These are phyloP conservation scores for Azolla pinnata DNA, from an alignment of 75 land plant species.

Conservation along the genomic window DNA sequence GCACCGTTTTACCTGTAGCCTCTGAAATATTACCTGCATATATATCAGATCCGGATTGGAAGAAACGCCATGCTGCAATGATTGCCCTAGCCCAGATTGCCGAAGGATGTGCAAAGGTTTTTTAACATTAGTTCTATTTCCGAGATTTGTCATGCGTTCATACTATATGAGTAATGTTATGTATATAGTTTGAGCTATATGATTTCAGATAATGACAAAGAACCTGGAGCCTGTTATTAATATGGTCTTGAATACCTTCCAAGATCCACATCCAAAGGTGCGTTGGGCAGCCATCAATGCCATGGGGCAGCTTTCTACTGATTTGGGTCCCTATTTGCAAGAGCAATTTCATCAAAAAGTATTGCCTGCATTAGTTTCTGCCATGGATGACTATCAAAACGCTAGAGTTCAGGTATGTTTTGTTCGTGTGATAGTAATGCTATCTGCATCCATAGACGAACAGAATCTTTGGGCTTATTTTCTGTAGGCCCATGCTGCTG, in stretches of 20 bases:
- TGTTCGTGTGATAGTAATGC: too few relatives aligned
- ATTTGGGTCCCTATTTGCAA: slow-evolving; percentile 92
- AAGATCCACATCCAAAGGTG: slow-evolving; percentile 28
- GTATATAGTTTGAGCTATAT: background rate
- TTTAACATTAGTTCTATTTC: too few relatives aligned
- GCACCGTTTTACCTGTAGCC: slow-evolving; percentile 21
- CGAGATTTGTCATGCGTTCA: too few relatives aligned
- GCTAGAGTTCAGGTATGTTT: slow-evolving; percentile 71
- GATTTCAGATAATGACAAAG: slow-evolving; percentile 21
- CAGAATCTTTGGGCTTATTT: background rate
- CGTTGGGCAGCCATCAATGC: slow-evolving; percentile 31
- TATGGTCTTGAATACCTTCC: slow-evolving; percentile 30
- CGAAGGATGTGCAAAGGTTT: slow-evolving; percentile 29
- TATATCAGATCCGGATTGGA: slow-evolving; percentile 27
- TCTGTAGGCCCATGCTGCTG: slow-evolving; percentile 27
- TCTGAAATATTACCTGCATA: slow-evolving; percentile 20
- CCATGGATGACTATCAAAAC: slow-evolving; percentile 98
- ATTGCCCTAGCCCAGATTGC: slow-evolving; percentile 30
- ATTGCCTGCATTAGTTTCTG: slow-evolving; percentile 71
- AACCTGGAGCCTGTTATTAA: slow-evolving; percentile 24
- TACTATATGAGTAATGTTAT: slow-evolving; percentile 2
- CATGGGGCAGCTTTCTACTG: slow-evolving; percentile 57
- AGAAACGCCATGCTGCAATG: slow-evolving; percentile 21
- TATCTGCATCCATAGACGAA: too few relatives aligned
- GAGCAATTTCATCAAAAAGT: slow-evolving; percentile 71